phyloP scores from a whole-genome alignment of 306 rosid species.

The Prunus davidiana region DNA sequence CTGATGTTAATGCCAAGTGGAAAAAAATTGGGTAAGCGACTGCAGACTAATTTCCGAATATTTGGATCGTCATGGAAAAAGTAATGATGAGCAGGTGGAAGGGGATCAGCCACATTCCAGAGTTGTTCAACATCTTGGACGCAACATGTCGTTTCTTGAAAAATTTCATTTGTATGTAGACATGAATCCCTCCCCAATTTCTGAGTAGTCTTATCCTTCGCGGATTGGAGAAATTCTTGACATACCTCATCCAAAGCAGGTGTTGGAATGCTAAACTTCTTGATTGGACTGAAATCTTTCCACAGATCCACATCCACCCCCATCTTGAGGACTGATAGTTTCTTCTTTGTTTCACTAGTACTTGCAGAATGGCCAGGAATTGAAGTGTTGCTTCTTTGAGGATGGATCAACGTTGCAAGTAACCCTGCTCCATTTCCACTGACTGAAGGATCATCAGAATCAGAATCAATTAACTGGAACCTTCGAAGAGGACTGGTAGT shows the following conservation, averaged over 20 bases:
- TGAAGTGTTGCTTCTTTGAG: conserved; percentile 23
- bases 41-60: conserved; percentile 55
- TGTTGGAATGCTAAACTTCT: conserved; percentile 55
- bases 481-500: conserved; percentile 74
- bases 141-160: conserved; percentile 23
- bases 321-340: conserved; percentile 16
- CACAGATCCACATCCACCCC: conserved; percentile 56
- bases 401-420: conserved; percentile 13
- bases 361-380: conserved; percentile 12
- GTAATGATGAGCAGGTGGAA: conserved; percentile 70
- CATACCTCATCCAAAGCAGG: conserved; percentile 78
- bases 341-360: conserved; percentile 28
- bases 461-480: conserved; percentile 77
- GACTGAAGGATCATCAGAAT: conserved; percentile 54
- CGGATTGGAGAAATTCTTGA: conserved; percentile 54
- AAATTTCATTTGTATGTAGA: conserved; percentile 2
- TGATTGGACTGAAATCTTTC: conserved; percentile 57
- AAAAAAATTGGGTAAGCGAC: conserved; percentile 52
- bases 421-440: conserved; percentile 25
- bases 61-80: conserved; percentile 69
- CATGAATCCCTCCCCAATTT: conserved; percentile 20
- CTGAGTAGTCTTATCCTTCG: conserved; percentile 31
- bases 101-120: conserved; percentile 38
- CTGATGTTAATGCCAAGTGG: conserved; percentile 35
- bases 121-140: conserved; percentile 37